Base-by-base conservation (phyloP, 2,329 filamentous ascomycete genomes). In the Pseudogymnoascus verrucosus region DNA sequence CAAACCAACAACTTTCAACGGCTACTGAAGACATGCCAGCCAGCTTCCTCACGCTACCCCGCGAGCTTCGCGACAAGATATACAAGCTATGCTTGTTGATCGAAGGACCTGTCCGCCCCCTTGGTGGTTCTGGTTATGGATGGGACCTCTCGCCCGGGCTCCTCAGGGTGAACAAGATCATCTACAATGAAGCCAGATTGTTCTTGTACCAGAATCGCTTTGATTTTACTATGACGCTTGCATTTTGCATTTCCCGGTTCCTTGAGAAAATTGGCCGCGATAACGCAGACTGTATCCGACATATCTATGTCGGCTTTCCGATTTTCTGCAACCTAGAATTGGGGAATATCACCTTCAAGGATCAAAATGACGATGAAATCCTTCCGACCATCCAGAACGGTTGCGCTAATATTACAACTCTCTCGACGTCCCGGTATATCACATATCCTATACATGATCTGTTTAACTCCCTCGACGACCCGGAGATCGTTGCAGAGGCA, bases 201-300 rank as follows among this genome's bases (percentile, higher is more conserved):
- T 7, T 68, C n/a, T 62, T 69, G 44, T 71, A 71, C 37, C 37
- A 65, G 40, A 69, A 70, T 62, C 23, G 37, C 44, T 71, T 71
- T 60, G 61, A 69, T 62, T 67, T 71, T 62, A 62, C 51, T 44
- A 23, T 4, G 26, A 28, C 26, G 6, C 26, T 28, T 7, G 21
- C 26, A 28, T 28, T 28, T 6, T 7, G 19, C 3, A 39, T 67
- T 61, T 51, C 64, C 57, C 64, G 21, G 31, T 71, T 71, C 62
- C 65, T 71, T 10, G 19, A 65, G 10, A 47, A 12, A 59, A 69
- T 71, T 42, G 68, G 68, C 44, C 51, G 26, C 19, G 63, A 54
- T 6, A 71, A 71, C 47, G 65, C 68, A 62, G 65, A 51, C 60
- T 64, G 14, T 63, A 69, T 71, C 47, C 66, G 39, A 59, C 34